These are phyloP conservation scores for Vitis amurensis DNA, from an alignment of 164 flowering plant species.

Conservation along the genomic window DNA sequence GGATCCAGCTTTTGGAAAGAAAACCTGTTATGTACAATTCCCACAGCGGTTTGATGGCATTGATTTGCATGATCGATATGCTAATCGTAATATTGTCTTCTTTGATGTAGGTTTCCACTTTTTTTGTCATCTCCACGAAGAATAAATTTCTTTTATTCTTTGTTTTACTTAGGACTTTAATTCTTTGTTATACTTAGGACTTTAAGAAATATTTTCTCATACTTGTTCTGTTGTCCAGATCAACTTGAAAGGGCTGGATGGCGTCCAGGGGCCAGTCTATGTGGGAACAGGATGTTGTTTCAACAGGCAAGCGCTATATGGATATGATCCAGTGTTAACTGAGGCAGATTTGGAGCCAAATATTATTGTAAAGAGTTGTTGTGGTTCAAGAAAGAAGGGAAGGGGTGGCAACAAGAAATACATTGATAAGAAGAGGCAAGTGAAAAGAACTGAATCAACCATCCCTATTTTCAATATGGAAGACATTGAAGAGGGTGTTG, in stretches of 20 bases:
- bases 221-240: constrained; percentile 47
- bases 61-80: constrained; percentile 97
- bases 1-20: constrained; percentile 89
- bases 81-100: constrained; percentile 94
- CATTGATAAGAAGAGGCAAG: constrained; percentile 66
- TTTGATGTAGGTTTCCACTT: constrained; percentile 64
- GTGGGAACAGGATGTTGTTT: constrained; percentile 99
- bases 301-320: constrained; percentile 96
- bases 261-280: constrained; percentile 96
- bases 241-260: constrained; percentile 96
- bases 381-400: constrained; percentile 89
- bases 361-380: constrained; percentile 84
- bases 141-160: not conserved
- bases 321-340: constrained; percentile 90
- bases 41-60: constrained; percentile 99
- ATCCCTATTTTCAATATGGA: constrained; percentile 91
- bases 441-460: constrained; percentile 77
- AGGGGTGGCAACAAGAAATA: constrained; percentile 63
- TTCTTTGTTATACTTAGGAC: no score
- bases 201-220: not conserved
- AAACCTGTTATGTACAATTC: constrained; percentile 93
- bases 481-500: constrained; percentile 94
- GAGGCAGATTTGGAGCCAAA: constrained; percentile 95
- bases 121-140: not conserved
- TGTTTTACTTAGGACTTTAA: no score